Base-by-base conservation (phyloP, 352 stramenopile species). In the Elongisporangium undulatum region DNA sequence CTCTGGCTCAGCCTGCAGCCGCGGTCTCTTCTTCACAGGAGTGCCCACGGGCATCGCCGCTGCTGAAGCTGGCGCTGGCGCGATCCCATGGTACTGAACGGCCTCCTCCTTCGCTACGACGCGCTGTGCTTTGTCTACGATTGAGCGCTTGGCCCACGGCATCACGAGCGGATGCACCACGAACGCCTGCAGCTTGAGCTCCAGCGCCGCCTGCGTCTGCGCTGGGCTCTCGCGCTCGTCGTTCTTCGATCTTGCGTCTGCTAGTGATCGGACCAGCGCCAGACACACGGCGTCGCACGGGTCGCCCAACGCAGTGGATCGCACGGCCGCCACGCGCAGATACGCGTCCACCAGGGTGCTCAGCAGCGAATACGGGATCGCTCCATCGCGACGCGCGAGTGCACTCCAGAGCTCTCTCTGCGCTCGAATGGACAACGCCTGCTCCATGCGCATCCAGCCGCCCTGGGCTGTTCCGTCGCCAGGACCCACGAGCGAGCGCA, bases 331-430 rank as follows among this genome's bases (percentile, higher is more conserved):
- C 21, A 69, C 60, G 53, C 23, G 50, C 53, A 77, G 54, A 51
- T 71, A 77, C 10, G 56, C 55, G 24, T 55, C 56, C 20, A 67
- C 72, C 29, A 80, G 53, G 19, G 50, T 56, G 15, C n/a, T 29
- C 59, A 5, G 53, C 38, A 50, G 17, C 48, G 20, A 24, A 51
- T 1, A 56, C 55, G 49, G 59, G 64, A 20, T 61, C 66, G 22
- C n/a, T 53, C 5, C 3, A 12, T 7, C 20, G 20, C 16, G 51
- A 45, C 26, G 57, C 45, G 72, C 70, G 22, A 89, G 60, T 29
- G 76, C 75, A 48, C 77, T 87, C 79, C 77, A 92, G 20, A 87
- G 63, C 34, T 86, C 74, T 0, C 82, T 77, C 56, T 92, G 82
- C 4, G 68, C 70, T 19, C 55, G 22, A 21, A 81, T 24, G 9